A percentile compares a stretch with the other conserved stretches of the same genome.
These are phyloP conservation scores for Kuraishia borneana DNA, from an alignment of 805 yeast genomes.

Conservation along the genomic window DNA sequence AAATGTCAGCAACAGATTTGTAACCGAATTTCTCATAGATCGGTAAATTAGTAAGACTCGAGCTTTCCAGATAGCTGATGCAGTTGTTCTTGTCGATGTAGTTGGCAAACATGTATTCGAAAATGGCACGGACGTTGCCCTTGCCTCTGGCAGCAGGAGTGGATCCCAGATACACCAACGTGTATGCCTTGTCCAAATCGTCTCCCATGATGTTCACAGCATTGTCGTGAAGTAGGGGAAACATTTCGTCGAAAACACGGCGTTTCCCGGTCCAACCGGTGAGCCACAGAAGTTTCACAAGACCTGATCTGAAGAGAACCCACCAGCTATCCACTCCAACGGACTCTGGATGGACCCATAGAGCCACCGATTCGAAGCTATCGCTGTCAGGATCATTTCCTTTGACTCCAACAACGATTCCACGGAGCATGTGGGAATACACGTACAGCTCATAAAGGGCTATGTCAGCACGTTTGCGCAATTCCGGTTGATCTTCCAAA, in stretches of 20 bases:
- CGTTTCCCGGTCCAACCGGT: slow-evolving; percentile 35
- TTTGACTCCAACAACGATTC: slow-evolving; percentile 37
- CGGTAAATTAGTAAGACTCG: slow-evolving; percentile 27
- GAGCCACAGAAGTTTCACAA: slow-evolving; percentile 36
- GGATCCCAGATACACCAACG: slow-evolving; percentile 36
- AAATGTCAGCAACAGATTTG: slow-evolving; percentile 24
- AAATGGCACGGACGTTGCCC: slow-evolving; percentile 29
- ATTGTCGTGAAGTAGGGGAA: slow-evolving; percentile 39
- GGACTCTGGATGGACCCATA: slow-evolving; percentile 38
- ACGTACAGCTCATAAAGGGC: slow-evolving; percentile 39
- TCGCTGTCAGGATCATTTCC: slow-evolving; percentile 25
- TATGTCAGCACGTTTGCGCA: slow-evolving; percentile 21
- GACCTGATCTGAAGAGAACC: slow-evolving; percentile 40
- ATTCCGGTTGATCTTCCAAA: slow-evolving; percentile 19
- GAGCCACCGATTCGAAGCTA: slow-evolving; percentile 40
- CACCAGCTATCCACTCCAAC: slow-evolving; percentile 33
- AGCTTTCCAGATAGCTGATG: slow-evolving; percentile 30
- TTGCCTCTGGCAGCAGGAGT: slow-evolving; percentile 30
- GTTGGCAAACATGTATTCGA: slow-evolving; percentile 28
- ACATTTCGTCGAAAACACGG: slow-evolving; percentile 37
- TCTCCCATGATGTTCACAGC: slow-evolving; percentile 28
- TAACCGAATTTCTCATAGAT: slow-evolving; percentile 33
- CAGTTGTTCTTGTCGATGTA: slow-evolving; percentile 22
- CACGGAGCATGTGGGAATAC: slow-evolving; percentile 36
- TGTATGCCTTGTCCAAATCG: slow-evolving; percentile 28